phyloP scores from a whole-genome alignment of 495 filamentous ascomycete species.

The Astrothelium subdiscretum region DNA sequence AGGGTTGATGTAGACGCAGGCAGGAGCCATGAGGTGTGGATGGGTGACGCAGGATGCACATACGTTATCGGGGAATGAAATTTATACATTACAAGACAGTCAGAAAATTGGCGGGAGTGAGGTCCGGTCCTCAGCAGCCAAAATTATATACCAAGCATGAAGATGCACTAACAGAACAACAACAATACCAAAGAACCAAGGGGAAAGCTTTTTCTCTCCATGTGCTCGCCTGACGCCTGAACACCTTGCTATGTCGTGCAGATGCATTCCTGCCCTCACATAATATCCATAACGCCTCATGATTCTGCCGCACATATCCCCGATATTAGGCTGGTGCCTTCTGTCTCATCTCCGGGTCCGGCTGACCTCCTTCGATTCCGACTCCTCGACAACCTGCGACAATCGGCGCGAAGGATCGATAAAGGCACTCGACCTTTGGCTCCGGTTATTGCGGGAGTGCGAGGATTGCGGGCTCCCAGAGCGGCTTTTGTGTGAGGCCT shows the following conservation, averaged over 20 bases:
- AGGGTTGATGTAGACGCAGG: conserved; percentile 67
- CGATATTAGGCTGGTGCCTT: too few relatives aligned
- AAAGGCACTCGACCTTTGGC: background rate
- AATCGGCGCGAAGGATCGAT: background rate
- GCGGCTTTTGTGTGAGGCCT: background rate
- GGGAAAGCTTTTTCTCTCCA: background rate
- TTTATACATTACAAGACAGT: background rate
- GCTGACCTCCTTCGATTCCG: background rate
- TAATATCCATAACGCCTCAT: too few relatives aligned
- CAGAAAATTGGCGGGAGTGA: background rate
- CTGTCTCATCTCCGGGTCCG: background rate
- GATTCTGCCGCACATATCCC: too few relatives aligned
- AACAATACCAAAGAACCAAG: too few relatives aligned
- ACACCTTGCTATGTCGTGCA: background rate
- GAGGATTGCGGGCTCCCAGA: background rate
- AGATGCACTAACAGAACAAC: background rate
- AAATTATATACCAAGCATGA: background rate
- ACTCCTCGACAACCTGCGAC: background rate
- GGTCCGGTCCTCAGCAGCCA: background rate
- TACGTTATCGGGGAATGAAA: conserved; percentile 75
- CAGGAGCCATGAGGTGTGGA: conserved; percentile 72
- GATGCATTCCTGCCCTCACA: background rate
- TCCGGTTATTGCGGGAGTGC: background rate
- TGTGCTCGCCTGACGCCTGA: background rate
- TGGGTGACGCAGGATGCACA: conserved; percentile 64